Conservation (phyloP, 768 basidiomycete genomes). For the Gelatoporia subvermispora region DNA sequence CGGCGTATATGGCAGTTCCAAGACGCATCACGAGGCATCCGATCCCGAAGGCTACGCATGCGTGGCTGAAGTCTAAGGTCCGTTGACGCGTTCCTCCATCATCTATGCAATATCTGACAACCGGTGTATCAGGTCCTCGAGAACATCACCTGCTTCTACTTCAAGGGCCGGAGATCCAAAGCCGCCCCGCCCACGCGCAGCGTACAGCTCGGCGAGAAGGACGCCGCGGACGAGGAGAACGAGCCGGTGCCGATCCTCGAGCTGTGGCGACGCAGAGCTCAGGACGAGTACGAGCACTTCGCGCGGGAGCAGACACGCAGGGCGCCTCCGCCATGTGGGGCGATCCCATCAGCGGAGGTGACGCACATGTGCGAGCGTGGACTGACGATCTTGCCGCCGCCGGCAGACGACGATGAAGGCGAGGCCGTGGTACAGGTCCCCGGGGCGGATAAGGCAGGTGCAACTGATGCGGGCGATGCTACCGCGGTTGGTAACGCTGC, state of each 20-base stretch:
- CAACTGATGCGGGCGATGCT: not conserved
- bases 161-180: slow-evolving; percentile 36
- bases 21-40: slow-evolving; percentile 37
- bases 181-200: slow-evolving; percentile 34
- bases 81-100: slow-evolving; percentile 14
- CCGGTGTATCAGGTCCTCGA: slow-evolving; percentile 37
- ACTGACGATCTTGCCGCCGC: slow-evolving; percentile 33
- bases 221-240: slow-evolving; percentile 13
- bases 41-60: slow-evolving; percentile 50
- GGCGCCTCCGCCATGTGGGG: slow-evolving; percentile 35
- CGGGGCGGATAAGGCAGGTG: not conserved
- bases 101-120: slow-evolving; percentile 13
- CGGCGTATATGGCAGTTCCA: slow-evolving; percentile 47
- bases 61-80: slow-evolving; percentile 51
- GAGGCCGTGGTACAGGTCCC: not conserved
- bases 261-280: slow-evolving; percentile 17
- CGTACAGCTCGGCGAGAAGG: slow-evolving; percentile 18
- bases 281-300: slow-evolving; percentile 42
- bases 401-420: slow-evolving; percentile 1
- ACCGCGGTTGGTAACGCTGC: not conserved
- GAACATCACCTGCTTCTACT: slow-evolving; percentile 36
- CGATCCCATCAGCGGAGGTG: slow-evolving; percentile 44
- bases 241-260: slow-evolving; percentile 10
- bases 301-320: slow-evolving; percentile 23
- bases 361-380: slow-evolving; percentile 45